Evolutionary conservation across 1,284 basidiomycete species (phyloP), one percentile per base, ranked within the genome.

Genomic region (Thecaphora frezii): DNA sequence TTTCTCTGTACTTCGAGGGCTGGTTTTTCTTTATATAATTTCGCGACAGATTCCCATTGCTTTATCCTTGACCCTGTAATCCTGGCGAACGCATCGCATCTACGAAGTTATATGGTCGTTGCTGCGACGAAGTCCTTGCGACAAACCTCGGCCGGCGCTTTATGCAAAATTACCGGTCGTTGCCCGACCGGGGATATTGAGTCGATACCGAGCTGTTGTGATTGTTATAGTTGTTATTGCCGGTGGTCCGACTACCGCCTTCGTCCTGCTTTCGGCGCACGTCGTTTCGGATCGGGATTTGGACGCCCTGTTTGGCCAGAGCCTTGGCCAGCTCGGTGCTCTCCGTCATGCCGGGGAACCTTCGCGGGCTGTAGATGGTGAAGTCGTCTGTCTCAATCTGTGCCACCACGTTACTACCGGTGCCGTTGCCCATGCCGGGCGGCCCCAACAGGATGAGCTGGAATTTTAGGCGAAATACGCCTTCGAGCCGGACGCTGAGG

Each of bases 271-370:
- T 51, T 1, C 51, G 37, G n/a, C 66, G n/a, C 10, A 55, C 51
- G 13, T 69, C 62, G 54, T 71, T 70, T 2, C 69, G 38, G 5
- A 71, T 59, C 3, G 69, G 69, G 9, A 71, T 59, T 26, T 69
- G 61, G 2, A 71, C 60, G 3, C 68, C 68, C 28, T 71, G 69
- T 2, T 46, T n/a, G 1, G 69, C 69, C 0, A 71, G 46, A 25
- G 49, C 54, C 26, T 67, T 71, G 4, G 68, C 69, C 7, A 71
- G 43, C 28, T 62, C 62, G 18, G 69, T 66, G 3, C 59, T 64
- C 41, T 71, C 66, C 8, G 55, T 64, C 59, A 69, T 66, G 19
- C 67, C 67, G 1, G 67, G 67, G 18, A 63, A 69, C 10, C 48
- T 48, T 24, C 66, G 50, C 5, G 61, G 58, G 26, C 58, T 57